Evolutionary conservation across 371 early-diverging fungal species (phyloP).

Genomic region (Mucor irregularis): DNA sequence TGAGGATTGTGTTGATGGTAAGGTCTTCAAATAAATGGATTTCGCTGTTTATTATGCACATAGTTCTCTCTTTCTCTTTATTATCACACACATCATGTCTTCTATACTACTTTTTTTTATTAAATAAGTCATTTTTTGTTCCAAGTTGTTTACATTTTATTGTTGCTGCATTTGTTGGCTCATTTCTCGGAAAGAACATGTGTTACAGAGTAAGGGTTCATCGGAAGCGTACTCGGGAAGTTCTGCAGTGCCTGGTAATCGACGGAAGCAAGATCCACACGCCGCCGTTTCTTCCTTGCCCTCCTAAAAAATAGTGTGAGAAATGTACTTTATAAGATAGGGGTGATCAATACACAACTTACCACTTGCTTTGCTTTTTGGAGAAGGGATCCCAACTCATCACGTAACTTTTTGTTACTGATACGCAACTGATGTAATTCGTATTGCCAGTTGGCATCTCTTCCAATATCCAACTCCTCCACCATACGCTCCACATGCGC

Average conservation of each 20-base stretch:
- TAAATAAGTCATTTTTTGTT: conserved; percentile 82
- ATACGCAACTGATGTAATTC: conserved; percentile 52
- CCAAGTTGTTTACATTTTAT: conserved; percentile 84
- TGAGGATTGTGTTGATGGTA: conserved; percentile 49
- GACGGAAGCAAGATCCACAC: conserved; percentile 20
- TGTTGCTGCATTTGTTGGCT: conserved; percentile 84
- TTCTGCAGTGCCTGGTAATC: conserved; percentile 23
- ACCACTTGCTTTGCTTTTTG: conserved; percentile 20
- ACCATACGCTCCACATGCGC: conserved; percentile 30
- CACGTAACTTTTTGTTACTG: conserved; percentile 39
- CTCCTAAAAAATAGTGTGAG: too few species aligned
- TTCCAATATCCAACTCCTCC: conserved; percentile 32
- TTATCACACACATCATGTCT: too few species aligned
- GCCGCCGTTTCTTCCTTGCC: conserved; percentile 12
- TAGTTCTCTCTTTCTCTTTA: background rate
- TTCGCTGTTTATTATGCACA: background rate
- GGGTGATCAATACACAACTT: background rate
- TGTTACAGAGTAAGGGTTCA: conserved; percentile 21
- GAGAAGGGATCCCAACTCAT: conserved; percentile 27
- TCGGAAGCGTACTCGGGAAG: conserved; percentile 11
- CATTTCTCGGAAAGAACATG: conserved; percentile 31
- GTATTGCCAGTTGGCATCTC: conserved; percentile 49
- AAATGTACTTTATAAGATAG: background rate
- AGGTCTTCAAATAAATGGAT: conserved; percentile 71
- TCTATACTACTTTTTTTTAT: too few species aligned